Evolutionary conservation across 192 early-diverging fungal genomes (phyloP).

Genomic region (Rhizophagus clarus): DNA sequence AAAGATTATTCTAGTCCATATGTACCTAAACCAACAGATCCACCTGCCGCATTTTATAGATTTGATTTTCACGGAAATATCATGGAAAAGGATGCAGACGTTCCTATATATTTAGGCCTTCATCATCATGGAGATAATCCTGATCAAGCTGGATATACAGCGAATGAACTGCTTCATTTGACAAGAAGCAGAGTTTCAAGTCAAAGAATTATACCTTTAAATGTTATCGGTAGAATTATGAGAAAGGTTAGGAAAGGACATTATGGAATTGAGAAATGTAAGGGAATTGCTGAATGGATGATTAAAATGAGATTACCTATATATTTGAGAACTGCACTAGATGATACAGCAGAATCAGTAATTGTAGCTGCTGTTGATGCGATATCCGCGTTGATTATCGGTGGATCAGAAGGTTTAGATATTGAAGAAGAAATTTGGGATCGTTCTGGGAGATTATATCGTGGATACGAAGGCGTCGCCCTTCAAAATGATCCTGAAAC

Average conservation of each 20-base stretch:
- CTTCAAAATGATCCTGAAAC: conserved; percentile 24
- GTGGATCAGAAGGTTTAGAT: conserved; percentile 22
- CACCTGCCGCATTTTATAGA: conserved; percentile 56
- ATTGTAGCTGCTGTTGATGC: conserved; percentile 53
- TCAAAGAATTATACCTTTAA: conserved; percentile 73
- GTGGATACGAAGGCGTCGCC: conserved; percentile 39
- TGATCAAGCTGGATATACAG: conserved; percentile 81
- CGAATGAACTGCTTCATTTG: conserved; percentile 80
- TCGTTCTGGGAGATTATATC: conserved; percentile 32
- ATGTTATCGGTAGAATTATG: conserved; percentile 61
- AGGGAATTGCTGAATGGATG: conserved; percentile 39
- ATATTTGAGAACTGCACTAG: conserved; percentile 65
- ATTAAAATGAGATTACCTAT: conserved; percentile 49
- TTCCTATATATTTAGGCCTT: conserved; percentile 67
- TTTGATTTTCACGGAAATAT: conserved; percentile 83
- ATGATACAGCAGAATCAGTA: conserved; percentile 65
- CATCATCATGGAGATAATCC: conserved; percentile 92
- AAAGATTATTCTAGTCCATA: conserved; percentile 30
- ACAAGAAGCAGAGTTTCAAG: conserved; percentile 79
- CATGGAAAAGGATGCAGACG: conserved; percentile 53
- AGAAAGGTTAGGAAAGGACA: conserved; percentile 41
- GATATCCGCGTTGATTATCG: conserved; percentile 46
- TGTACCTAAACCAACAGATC: conserved; percentile 49
- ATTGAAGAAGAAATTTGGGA: conserved; percentile 48
- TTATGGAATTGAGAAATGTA: conserved; percentile 39